Evolutionary conservation across 805 yeast species (phyloP), one percentile per base, ranked within the genome.

Genomic region (Saturnispora ahearnii): DNA sequence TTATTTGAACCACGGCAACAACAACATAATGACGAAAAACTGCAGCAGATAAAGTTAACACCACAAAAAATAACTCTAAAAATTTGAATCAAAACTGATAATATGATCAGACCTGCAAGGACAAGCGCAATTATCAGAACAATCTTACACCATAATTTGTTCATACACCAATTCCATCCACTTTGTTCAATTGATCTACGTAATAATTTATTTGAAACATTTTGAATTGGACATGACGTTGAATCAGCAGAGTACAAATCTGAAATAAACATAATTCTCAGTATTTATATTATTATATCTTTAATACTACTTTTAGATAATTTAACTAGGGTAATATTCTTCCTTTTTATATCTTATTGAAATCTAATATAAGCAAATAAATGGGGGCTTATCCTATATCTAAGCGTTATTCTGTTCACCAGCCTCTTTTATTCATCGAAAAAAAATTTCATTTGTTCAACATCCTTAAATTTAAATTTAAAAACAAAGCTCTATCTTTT

Each of bases 81-180:
- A 1, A 86, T 24, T 0, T 79, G 74, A 12, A 76, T 69, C 1
- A 83, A 18, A 4, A 84, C 51, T 84, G 89, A 82, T 5, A 84
- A 46, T 0, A 63, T 66, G 0, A 84, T 51, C 2, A 86, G 56
- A 0, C 62, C 70, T 0, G 81, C 91, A 11, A 87, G 59, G 0
- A 70, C 77, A 3, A 85, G 82, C 3, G 85, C 83, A 12, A 84
- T 86, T 41, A 86, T 85, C 4, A 86, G 90, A 21, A 83, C 77
- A 51, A 85, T 77, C 60, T 86, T 87, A 65, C 95, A 87, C 44
- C 81, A 72, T 42, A 68, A 80, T 63, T 84, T 83, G 59, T 74
- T 83, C 91, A 84, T 85, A 66, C 95, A 87, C 2, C 86, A 77
- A 60, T 82, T 79, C 93, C 95, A 86, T 3, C 57, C 56, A 18